Percentiles rank a stretch among this genome's conserved stretches.
phyloP scores from a whole-genome alignment of 2,329 filamentous ascomycete genomes.

The Coniochaeta hoffmannii region DNA sequence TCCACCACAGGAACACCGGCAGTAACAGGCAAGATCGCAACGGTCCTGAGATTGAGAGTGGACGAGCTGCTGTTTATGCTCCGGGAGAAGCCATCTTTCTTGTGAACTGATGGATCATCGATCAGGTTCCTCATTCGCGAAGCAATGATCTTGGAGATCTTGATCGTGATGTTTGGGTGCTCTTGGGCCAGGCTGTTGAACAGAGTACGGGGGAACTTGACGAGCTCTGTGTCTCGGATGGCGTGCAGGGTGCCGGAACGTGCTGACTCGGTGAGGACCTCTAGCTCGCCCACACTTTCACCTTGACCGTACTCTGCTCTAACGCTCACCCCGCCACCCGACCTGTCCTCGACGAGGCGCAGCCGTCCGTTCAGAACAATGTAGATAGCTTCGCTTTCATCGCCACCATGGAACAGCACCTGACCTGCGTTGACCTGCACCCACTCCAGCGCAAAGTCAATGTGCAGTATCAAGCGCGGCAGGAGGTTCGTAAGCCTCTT shows the following conservation, averaged over 20 bases:
- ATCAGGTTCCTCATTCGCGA: constrained; percentile 86
- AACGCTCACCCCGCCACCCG: constrained; percentile 75
- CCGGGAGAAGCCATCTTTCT: constrained; percentile 52
- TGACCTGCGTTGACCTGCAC: constrained; percentile 93
- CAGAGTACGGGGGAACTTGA: constrained; percentile 89
- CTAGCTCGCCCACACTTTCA: constrained; percentile 93
- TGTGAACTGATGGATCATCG: constrained; percentile 66
- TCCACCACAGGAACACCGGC: constrained; percentile 89
- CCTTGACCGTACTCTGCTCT: constrained; percentile 93
- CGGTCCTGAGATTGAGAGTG: constrained; percentile 84
- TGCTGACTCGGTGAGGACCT: constrained; percentile 89
- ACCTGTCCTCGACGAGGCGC: constrained; percentile 73
- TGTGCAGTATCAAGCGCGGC: constrained; percentile 85
- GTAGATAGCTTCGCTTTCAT: constrained; percentile 97
- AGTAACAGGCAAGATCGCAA: constrained; percentile 85
- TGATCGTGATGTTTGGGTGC: constrained; percentile 96
- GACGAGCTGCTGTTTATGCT: constrained; percentile 67
- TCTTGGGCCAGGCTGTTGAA: constrained; percentile 98
- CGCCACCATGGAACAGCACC: constrained; percentile 85
- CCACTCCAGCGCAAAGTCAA: constrained; percentile 98
- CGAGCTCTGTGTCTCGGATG: constrained; percentile 91
- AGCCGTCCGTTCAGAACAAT: constrained; percentile 92
- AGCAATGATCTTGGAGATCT: constrained; percentile 97
- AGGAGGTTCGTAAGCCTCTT: constrained; percentile 87
- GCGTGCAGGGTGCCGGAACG: constrained; percentile 90